These are phyloP conservation scores for Camelina neglecta DNA, from an alignment of 345 rosid species.

Conservation along the genomic window DNA sequence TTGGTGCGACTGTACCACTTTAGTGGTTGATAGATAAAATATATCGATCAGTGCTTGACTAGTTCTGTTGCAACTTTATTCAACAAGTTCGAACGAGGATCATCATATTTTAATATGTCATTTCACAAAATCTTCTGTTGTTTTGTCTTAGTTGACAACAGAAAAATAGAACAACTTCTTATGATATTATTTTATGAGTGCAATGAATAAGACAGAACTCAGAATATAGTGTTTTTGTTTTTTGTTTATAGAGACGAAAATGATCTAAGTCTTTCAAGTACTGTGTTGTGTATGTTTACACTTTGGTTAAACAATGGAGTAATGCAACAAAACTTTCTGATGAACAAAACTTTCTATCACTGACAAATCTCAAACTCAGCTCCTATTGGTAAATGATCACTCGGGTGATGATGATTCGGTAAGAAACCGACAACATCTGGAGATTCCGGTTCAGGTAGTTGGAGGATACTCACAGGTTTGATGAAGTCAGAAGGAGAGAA, in stretches of 20 bases:
- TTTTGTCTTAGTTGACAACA: background rate
- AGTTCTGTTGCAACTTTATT: conserved; percentile 27
- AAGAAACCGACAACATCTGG: conserved; percentile 67
- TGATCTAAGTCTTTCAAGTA: background rate
- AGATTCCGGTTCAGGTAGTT: conserved; percentile 63
- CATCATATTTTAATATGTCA: conserved; percentile 26
- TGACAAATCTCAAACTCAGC: conserved; percentile 69
- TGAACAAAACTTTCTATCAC: conserved; percentile 42
- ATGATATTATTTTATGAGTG: background rate
- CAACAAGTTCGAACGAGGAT: conserved; percentile 15
- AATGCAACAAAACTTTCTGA: conserved; percentile 23
- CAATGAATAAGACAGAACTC: background rate
- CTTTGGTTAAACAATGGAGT: conserved; percentile 3
- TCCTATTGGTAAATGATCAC: conserved; percentile 95
- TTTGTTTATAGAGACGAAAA: background rate
- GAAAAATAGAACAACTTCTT: background rate
- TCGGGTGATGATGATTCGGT: conserved; percentile 86
- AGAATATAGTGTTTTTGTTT: background rate
- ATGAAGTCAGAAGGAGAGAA: conserved; percentile 63
- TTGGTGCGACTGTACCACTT: conserved; percentile 28
- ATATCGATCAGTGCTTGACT: conserved; percentile 4
- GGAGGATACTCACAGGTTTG: conserved; percentile 67
- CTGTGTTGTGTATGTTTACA: conserved; percentile 9
- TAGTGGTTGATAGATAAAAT: conserved; percentile 37
- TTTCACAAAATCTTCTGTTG: background rate